Evolutionary conservation across 176 grass and related monocot genomes (phyloP).

Genomic region (Alopecurus myosuroides): DNA sequence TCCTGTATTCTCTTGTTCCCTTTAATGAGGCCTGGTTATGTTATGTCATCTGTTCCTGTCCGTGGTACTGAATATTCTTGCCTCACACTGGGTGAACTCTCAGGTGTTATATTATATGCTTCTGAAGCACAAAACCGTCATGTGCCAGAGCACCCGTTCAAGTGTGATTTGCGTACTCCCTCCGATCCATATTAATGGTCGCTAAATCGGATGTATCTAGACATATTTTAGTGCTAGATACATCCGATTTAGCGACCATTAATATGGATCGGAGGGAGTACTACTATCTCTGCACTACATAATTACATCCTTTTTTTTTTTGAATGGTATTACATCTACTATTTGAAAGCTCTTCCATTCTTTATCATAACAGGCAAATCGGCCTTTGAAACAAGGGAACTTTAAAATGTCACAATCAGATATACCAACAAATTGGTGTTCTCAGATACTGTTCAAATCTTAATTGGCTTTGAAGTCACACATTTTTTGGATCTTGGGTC

Average conservation of each 20-base stretch:
- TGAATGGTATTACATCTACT: conserved; percentile 1
- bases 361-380: neutral
- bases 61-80: neutral
- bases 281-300: neutral
- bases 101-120: neutral
- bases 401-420: neutral
- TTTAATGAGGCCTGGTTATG: neutral
- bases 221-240: too few species aligned
- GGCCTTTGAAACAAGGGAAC: neutral
- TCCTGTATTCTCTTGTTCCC: neutral
- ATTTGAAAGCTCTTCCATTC: neutral
- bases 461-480: too few species aligned
- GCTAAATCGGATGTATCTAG: too few species aligned
- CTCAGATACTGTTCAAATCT: too few species aligned
- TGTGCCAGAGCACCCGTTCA: neutral
- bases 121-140: neutral
- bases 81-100: neutral
- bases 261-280: too few species aligned
- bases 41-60: neutral
- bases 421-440: too few species aligned
- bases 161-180: neutral
- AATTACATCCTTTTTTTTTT: too few species aligned
- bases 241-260: too few species aligned
- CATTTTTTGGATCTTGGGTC: too few species aligned
- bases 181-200: too few species aligned